These are phyloP conservation scores for Wickerhamomyces silvicola DNA, from an alignment of 805 yeast genomes.

Conservation along the genomic window DNA sequence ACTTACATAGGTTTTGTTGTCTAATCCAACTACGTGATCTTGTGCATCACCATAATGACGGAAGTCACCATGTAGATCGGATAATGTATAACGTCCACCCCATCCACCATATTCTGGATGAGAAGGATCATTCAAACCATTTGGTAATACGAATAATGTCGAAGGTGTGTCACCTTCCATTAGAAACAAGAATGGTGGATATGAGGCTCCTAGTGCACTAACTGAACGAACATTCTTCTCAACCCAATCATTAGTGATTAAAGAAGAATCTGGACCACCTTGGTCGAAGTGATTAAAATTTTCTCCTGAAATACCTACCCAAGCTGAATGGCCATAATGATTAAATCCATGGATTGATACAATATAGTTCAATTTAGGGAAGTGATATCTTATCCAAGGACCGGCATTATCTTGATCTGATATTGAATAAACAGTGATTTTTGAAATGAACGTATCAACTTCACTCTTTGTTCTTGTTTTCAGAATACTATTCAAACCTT, in stretches of 20 bases:
- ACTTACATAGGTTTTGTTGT: constrained; percentile 14
- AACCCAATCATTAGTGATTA: constrained; percentile 23
- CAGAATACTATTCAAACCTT: constrained; percentile 21
- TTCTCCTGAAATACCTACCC: constrained; percentile 29
- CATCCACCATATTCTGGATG: constrained; percentile 29
- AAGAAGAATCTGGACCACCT: constrained; percentile 22
- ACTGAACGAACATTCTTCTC: constrained; percentile 17
- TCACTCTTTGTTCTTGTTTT: constrained; percentile 12
- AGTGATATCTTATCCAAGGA: constrained; percentile 25
- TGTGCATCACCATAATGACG: constrained; percentile 21
- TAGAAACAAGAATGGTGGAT: constrained; percentile 18
- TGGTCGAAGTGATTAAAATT: constrained; percentile 15
- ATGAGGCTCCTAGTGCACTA: constrained; percentile 24
- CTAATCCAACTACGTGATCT: constrained; percentile 19
- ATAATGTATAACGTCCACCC: constrained; percentile 26
- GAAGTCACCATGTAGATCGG: constrained; percentile 17
- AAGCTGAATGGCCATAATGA: constrained; percentile 23
- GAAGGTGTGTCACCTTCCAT: constrained; percentile 31
- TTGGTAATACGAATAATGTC: constrained; percentile 22
- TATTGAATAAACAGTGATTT: constrained; percentile 22
- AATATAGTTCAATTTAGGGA: constrained; percentile 22
- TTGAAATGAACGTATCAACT: constrained; percentile 11
- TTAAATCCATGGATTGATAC: constrained; percentile 24
- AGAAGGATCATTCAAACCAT: constrained; percentile 24
- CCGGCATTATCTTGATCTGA: constrained; percentile 30